phyloP scores from a whole-genome alignment of 352 stramenopile species.

The Globisporangium paddicum region DNA sequence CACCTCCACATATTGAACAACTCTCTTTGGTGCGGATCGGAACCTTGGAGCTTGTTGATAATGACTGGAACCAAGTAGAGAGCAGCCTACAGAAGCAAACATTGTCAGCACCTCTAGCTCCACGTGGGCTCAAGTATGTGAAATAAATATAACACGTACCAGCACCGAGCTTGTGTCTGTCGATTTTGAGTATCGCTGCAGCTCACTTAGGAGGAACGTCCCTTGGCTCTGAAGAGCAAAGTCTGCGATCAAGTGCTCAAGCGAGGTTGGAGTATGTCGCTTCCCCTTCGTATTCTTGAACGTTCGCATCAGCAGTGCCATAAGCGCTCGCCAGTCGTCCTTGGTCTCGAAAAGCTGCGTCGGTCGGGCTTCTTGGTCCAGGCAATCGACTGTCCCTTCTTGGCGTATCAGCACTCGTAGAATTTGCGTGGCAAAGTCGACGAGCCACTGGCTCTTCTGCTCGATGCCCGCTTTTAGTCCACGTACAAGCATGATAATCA shows the following conservation, averaged over 20 bases:
- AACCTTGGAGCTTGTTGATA: not conserved
- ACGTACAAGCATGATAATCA: slow-evolving; percentile 5
- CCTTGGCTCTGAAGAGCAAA: slow-evolving; percentile 20
- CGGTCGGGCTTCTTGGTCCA: not conserved
- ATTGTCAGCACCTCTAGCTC: not conserved
- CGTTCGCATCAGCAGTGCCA: slow-evolving; percentile 24
- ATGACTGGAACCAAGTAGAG: slow-evolving; percentile 2
- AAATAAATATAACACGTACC: slow-evolving; percentile 1
- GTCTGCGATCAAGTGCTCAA: slow-evolving; percentile 31
- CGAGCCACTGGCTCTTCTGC: not conserved
- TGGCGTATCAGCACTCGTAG: not conserved
- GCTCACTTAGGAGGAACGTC: not conserved
- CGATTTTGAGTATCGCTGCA: not conserved
- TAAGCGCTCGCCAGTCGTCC: slow-evolving; percentile 11
- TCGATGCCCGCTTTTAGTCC: not conserved
- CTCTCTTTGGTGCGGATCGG: not conserved
- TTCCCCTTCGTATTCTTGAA: not conserved
- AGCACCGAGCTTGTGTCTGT: not conserved
- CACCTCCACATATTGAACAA: slow-evolving; percentile 6
- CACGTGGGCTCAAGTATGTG: not conserved
- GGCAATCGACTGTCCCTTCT: not conserved
- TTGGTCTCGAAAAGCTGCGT: slow-evolving; percentile 3
- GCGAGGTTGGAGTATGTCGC: not conserved
- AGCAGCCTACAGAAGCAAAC: not conserved
- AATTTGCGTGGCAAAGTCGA: not conserved